phyloP scores from a whole-genome alignment of 1,284 basidiomycete species.

The Boletus mariae region DNA sequence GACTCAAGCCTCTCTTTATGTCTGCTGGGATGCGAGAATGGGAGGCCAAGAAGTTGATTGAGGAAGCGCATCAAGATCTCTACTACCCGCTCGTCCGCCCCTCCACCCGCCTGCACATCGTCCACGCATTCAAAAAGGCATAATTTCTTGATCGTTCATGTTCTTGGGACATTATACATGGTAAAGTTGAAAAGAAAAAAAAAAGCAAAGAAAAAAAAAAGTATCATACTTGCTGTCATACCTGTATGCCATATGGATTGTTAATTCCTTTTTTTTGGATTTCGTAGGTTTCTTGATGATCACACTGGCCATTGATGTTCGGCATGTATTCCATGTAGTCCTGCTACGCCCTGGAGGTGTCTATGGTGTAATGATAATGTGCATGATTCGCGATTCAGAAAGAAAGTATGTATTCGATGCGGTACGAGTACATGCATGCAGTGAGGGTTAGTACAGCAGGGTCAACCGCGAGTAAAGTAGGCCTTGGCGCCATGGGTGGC shows the following conservation, averaged over 20 bases:
- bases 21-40: constrained; percentile 48
- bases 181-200: constrained; percentile 12
- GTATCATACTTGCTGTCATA: constrained; percentile 22
- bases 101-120: constrained; percentile 54
- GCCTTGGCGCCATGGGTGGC: constrained; percentile 83
- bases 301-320: constrained; percentile 1
- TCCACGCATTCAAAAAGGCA: constrained; percentile 49
- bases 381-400: not conserved
- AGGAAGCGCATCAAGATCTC: constrained; percentile 60
- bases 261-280: constrained; percentile 11
- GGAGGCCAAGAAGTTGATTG: constrained; percentile 51
- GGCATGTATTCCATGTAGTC: constrained; percentile 16
- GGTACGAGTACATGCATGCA: constrained; percentile 20
- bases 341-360: not conserved
- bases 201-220: constrained; percentile 26
- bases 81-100: constrained; percentile 54
- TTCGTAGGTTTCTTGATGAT: constrained; percentile 13
- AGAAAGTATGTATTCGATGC: constrained; percentile 5
- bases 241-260: constrained; percentile 16
- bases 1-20: constrained; percentile 56
- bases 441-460: constrained; percentile 5
- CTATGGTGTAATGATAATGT: constrained; percentile 15
- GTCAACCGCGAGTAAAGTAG: constrained; percentile 78
- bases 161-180: constrained; percentile 27
- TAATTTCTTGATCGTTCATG: constrained; percentile 31